These are phyloP conservation scores for Dactylellina drechsleri DNA, from an alignment of 2,329 filamentous ascomycete species.

Conservation along the genomic window DNA sequence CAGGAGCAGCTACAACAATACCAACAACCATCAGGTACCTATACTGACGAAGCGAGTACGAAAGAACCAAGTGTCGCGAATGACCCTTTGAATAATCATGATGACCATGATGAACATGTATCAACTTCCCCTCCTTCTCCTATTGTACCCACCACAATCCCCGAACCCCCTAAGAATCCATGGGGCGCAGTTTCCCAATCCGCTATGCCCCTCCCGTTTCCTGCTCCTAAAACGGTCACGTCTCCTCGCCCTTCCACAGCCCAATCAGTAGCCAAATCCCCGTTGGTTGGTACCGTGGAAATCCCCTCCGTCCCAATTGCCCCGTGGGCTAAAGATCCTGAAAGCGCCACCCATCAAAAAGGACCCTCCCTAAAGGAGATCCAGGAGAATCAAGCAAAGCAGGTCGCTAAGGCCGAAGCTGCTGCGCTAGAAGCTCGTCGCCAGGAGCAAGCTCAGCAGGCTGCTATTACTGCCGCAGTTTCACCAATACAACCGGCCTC, in stretches of 20 bases:
- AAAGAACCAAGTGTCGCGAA: conserved; percentile 43
- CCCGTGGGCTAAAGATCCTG: conserved; percentile 90
- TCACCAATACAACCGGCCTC: conserved; percentile 66
- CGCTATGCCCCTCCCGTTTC: conserved; percentile 49
- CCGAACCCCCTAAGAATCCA: conserved; percentile 41
- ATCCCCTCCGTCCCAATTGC: conserved; percentile 78
- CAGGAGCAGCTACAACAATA: conserved; percentile 6
- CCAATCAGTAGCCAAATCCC: conserved; percentile 45
- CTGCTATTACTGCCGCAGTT: conserved; percentile 63
- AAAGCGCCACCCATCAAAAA: conserved; percentile 74
- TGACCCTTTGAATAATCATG: conserved; percentile 45
- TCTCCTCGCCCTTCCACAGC: conserved; percentile 49
- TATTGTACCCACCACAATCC: neutral
- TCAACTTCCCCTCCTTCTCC: conserved; percentile 15
- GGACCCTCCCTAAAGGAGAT: conserved; percentile 96
- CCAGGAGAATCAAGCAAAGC: conserved; percentile 92
- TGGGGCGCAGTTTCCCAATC: conserved; percentile 40
- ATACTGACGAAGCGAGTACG: conserved; percentile 48
- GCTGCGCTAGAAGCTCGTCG: conserved; percentile 75
- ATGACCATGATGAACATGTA: conserved; percentile 22
- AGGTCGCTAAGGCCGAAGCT: conserved; percentile 90
- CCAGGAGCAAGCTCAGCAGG: conserved; percentile 74
- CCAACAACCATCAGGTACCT: conserved; percentile 28
- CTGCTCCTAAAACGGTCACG: conserved; percentile 38
- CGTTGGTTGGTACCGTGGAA: conserved; percentile 64